Conservation (phyloP, 305 asterid species). For the Solanum hybrid region DNA sequence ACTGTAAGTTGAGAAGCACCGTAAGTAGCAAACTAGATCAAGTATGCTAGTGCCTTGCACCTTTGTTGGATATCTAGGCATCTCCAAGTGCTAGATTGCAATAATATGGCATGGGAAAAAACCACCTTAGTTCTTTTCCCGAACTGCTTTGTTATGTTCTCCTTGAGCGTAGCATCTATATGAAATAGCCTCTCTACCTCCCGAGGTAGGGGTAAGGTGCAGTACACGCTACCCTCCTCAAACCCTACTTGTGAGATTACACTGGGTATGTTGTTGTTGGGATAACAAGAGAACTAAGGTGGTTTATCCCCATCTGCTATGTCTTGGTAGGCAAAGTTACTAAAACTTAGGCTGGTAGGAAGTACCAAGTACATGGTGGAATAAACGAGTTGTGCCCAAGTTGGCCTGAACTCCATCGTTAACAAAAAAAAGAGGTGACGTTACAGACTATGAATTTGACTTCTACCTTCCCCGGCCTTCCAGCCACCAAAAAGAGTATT, state of each 20-base stretch:
- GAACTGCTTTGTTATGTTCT: not conserved
- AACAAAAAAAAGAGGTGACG: not conserved
- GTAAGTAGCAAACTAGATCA: too few relatives aligned
- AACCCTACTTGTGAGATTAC: not conserved
- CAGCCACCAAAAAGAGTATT: not conserved
- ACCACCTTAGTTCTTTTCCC: not conserved
- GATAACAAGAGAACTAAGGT: not conserved
- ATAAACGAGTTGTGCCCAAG: not conserved
- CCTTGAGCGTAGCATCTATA: not conserved
- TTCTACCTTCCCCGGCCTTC: not conserved
- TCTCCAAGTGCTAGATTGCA: too few relatives aligned
- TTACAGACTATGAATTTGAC: not conserved
- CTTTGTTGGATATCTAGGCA: too few relatives aligned
- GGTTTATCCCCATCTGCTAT: not conserved
- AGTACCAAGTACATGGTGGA: not conserved
- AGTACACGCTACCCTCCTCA: not conserved
- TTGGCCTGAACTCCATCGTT: not conserved
- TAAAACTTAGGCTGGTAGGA: not conserved
- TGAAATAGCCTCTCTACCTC: not conserved
- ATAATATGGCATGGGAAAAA: not conserved
- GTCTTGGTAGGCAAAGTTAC: not conserved
- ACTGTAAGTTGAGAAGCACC: too few relatives aligned
- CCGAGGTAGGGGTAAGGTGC: not conserved
- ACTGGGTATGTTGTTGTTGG: not conserved
- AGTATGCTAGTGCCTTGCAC: too few relatives aligned